Percentiles rank a stretch among this genome's conserved stretches.
These are phyloP conservation scores for Cenococcum geophilum DNA, from an alignment of 495 filamentous ascomycete genomes.

Conservation along the genomic window DNA sequence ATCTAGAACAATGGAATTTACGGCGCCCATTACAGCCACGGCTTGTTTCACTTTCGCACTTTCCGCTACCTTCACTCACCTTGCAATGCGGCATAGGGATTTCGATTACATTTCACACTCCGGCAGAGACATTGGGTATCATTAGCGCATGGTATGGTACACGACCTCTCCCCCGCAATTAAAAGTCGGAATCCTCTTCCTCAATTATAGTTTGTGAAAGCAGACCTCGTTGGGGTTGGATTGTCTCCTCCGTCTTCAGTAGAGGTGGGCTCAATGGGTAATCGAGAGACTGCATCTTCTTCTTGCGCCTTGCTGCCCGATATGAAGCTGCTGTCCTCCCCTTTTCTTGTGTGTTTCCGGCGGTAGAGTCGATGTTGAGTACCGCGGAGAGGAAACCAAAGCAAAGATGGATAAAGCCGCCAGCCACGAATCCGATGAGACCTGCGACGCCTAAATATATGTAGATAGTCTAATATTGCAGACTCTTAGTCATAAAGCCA, in stretches of 20 bases:
- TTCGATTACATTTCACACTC: too few relatives aligned
- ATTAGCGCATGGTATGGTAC: not conserved
- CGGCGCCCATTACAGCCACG: too few relatives aligned
- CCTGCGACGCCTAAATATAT: slow-evolving; percentile 57
- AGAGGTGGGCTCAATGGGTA: slow-evolving; percentile 6
- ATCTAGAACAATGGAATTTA: not conserved
- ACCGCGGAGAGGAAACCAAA: slow-evolving; percentile 40
- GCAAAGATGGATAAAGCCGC: slow-evolving; percentile 45
- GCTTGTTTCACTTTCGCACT: too few relatives aligned
- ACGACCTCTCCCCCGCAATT: not conserved
- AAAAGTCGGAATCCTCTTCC: slow-evolving; percentile 34
- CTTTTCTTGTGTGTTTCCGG: slow-evolving; percentile 7
- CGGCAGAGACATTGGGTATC: not conserved
- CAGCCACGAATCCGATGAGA: slow-evolving; percentile 51
- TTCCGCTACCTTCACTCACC: too few relatives aligned
- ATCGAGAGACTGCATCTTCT: slow-evolving; percentile 6
- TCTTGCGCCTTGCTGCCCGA: slow-evolving; percentile 15
- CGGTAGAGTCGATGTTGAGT: slow-evolving; percentile 29
- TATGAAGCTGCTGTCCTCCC: slow-evolving; percentile 16
- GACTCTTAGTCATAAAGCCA: slow-evolving; percentile 9
- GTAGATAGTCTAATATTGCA: slow-evolving; percentile 52
- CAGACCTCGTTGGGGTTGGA: slow-evolving; percentile 14
- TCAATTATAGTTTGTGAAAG: slow-evolving; percentile 33
- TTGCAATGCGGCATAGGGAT: too few relatives aligned
- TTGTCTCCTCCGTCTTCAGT: not conserved